Evolutionary conservation across 2,329 filamentous ascomycete species (phyloP), one percentile per base, ranked within the genome.

Genomic region (Aureobasidium sp.): DNA sequence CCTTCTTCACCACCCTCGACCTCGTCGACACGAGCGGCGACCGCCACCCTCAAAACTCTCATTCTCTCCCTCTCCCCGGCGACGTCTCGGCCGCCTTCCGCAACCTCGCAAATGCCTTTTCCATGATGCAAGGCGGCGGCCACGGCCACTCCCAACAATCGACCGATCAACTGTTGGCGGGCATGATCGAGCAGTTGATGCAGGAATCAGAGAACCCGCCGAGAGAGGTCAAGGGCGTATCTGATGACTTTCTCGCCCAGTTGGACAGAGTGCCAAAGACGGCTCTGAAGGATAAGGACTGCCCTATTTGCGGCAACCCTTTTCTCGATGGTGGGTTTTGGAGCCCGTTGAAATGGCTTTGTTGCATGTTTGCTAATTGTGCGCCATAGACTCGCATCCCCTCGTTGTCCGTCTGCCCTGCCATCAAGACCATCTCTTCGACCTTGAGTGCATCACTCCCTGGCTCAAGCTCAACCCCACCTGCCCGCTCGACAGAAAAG

Each of bases 381-480:
- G 6, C 17, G 25, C 6, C n/a, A 4, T 56, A 74, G 72, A 83
- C 58, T 59, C 75, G 39, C 81, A 83, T 59, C 81, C 81, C n/a
- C 74, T 85, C 16, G 78, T 84, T 30, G 80, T 85, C 40, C 73
- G 75, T 24, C 64, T 85, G 27, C 79, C 81, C 8, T 85, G 81
- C 59, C 79, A 84, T 63, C 71, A 76, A 14, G 76, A 76, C 32
- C 81, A 85, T 63, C 61, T 79, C 17, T 84, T 84, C 65, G 81
- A 85, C 66, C 65, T 84, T 22, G 81, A 84, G 60, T 85, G 81
- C 65, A 79, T 85, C 56, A 68, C 75, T 55, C 81, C 81, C 0
- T 85, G 81, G 81, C 66, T 85, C 57, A 76, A 82, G 58, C 69
- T 84, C 53, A 79, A 82, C 57, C 78, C 79, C 7, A 84, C 80